phyloP scores from a whole-genome alignment of 2,329 filamentous ascomycete genomes.

The Fusarium sp. region DNA sequence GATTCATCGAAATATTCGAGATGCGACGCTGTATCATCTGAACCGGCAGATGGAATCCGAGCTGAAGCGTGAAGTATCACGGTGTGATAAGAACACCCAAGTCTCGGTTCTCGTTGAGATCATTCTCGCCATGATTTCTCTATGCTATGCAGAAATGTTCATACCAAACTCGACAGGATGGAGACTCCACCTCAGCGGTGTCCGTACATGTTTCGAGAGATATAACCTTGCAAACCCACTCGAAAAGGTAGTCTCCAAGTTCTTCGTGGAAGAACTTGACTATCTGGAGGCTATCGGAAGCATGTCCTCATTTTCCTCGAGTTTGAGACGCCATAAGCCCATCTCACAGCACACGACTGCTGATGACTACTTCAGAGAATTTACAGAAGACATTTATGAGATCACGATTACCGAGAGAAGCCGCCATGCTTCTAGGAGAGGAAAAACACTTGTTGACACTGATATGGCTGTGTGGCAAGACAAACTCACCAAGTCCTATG shows the following conservation, averaged over 20 bases:
- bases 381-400: background rate
- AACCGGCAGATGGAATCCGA: background rate
- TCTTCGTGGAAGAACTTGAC: background rate
- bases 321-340: background rate
- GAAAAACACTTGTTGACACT: background rate
- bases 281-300: background rate
- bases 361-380: background rate
- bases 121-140: background rate
- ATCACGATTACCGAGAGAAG: background rate
- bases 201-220: background rate
- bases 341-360: background rate
- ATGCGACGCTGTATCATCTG: background rate
- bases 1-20: background rate
- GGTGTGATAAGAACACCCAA: background rate
- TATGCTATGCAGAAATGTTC: constrained; percentile 3
- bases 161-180: background rate
- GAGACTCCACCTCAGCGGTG: background rate
- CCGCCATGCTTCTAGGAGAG: background rate
- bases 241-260: background rate
- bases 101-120: background rate
- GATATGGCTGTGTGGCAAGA: background rate
- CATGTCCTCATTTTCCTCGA: background rate
- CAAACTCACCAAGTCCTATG: background rate
- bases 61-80: background rate
- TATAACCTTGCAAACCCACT: background rate